Evolutionary conservation across 1,139 yeast genomes (phyloP).

Genomic region (Eremothecium coryli): DNA sequence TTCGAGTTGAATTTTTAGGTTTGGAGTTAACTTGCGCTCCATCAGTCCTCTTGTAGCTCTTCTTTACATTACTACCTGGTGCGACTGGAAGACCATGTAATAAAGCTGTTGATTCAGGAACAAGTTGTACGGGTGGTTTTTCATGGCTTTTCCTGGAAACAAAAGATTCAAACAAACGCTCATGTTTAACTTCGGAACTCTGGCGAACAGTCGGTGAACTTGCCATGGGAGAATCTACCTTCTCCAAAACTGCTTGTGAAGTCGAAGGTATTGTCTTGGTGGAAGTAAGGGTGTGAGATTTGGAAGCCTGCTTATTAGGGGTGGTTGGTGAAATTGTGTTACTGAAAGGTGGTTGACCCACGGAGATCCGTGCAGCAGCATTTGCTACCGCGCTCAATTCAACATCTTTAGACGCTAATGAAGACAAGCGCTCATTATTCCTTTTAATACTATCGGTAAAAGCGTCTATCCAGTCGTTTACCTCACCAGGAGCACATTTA

Average conservation of each 20-base stretch:
- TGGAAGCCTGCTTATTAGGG: background rate
- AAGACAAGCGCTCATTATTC: constrained; percentile 17
- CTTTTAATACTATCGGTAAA: constrained; percentile 18
- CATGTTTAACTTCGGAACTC: constrained; percentile 14
- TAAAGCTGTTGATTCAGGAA: constrained; percentile 26
- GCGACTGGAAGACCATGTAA: constrained; percentile 31
- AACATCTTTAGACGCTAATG: constrained; percentile 8
- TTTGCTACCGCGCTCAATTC: constrained; percentile 13
- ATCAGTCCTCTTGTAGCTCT: too few species aligned
- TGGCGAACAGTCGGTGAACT: constrained; percentile 6
- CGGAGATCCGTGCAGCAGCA: constrained; percentile 16
- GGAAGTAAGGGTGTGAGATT: background rate
- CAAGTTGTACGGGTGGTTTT: constrained; percentile 20
- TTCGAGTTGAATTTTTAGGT: too few species aligned
- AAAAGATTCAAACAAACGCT: constrained; percentile 29
- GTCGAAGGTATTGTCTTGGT: background rate
- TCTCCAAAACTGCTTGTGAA: constrained; percentile 7
- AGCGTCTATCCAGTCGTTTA: constrained; percentile 22
- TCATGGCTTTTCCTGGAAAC: constrained; percentile 24
- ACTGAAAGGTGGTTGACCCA: too few species aligned
- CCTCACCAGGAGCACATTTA: constrained; percentile 13
- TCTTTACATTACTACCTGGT: too few species aligned
- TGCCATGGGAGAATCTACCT: too few species aligned
- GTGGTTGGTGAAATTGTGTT: background rate
- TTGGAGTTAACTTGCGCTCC: too few species aligned